Evolutionary conservation across 805 yeast genomes (phyloP), one percentile per base, ranked within the genome.

Genomic region (Blastobotrys americana): DNA sequence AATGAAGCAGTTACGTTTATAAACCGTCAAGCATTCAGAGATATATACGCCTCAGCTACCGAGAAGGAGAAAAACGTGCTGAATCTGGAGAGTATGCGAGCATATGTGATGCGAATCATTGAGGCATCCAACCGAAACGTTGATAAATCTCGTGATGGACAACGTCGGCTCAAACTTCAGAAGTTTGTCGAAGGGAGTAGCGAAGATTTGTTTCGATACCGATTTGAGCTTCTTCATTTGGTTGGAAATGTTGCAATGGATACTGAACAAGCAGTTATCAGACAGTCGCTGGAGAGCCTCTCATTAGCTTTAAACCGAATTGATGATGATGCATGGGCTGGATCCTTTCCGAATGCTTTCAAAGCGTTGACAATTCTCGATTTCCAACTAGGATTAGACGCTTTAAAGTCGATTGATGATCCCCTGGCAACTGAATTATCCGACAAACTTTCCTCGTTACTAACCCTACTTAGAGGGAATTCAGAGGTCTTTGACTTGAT

Each of bases 1-100:
- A 22, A 28, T 15, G 52, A 50, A 5, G 53, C 52, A 15, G 22
- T 34, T 15, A 34, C 44, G 9, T 25, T 34, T 5, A 19, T 35
- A 17, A 20, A 25, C 6, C 34, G 38, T 3, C 10, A 13, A 8
- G 10, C 10, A 8, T 25, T 25, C 31, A 13, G 8, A 13, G 8
- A 8, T 13, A 8, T 8, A 13, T 13, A 25, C 13, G 31, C 31
- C 13, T 8, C 8, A 25, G 31, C 31, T 25, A 25, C 31, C 31
- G 31, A 25, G 13, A 13, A 8, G 10, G 31, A 25, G 31, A 25
- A 25, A 8, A 8, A 8, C 10, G 10, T 25, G 13, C 13, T 8
- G 31, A 25, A 8, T 13, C 13, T 25, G 31, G 31, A 25, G 13
- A 13, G 8, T 13, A 25, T 25, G 31, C 31, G 31, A 8, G 8